A percentile compares a stretch with the other conserved stretches of the same genome.
These are phyloP conservation scores for Setomelanomma holmii DNA, from an alignment of 2,329 filamentous ascomycete genomes.

Conservation along the genomic window DNA sequence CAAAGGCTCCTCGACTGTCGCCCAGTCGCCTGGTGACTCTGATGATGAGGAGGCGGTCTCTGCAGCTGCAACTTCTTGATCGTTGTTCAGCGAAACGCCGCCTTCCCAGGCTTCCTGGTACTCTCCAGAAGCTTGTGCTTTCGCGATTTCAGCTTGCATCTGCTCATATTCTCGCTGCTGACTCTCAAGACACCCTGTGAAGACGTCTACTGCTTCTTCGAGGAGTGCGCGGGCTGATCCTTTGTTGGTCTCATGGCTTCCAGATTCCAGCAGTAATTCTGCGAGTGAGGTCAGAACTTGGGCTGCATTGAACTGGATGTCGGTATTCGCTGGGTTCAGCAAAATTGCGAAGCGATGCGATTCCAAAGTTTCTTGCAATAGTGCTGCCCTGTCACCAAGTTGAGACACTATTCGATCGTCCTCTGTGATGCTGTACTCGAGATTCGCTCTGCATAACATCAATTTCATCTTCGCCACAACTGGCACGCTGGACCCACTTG, in stretches of 20 bases:
- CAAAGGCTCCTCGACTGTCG: slow-evolving; percentile 70
- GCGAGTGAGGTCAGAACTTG: slow-evolving; percentile 73
- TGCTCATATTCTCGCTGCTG: slow-evolving; percentile 57
- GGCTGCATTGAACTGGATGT: slow-evolving; percentile 74
- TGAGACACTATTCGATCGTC: slow-evolving; percentile 68
- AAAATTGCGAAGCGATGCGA: slow-evolving; percentile 69
- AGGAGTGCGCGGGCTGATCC: slow-evolving; percentile 60
- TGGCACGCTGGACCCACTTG: slow-evolving; percentile 59
- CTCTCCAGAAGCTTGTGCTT: slow-evolving; percentile 32
- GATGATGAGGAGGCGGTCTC: slow-evolving; percentile 35
- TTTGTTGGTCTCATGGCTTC: slow-evolving; percentile 49
- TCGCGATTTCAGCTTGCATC: slow-evolving; percentile 42
- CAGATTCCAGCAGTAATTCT: slow-evolving; percentile 64
- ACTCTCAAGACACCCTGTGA: slow-evolving; percentile 58
- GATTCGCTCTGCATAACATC: slow-evolving; percentile 62
- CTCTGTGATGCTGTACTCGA: slow-evolving; percentile 74
- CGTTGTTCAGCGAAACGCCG: slow-evolving; percentile 10
- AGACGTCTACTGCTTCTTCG: slow-evolving; percentile 67
- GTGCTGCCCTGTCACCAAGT: slow-evolving; percentile 62
- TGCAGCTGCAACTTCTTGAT: slow-evolving; percentile 20
- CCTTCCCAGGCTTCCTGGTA: slow-evolving; percentile 29
- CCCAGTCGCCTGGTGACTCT: slow-evolving; percentile 65
- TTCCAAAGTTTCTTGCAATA: slow-evolving; percentile 66
- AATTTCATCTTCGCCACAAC: not conserved
- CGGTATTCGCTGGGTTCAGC: slow-evolving; percentile 68